Base-by-base conservation (phyloP, 2,329 filamentous ascomycete genomes). In the Tolypocladium endophyticum region DNA sequence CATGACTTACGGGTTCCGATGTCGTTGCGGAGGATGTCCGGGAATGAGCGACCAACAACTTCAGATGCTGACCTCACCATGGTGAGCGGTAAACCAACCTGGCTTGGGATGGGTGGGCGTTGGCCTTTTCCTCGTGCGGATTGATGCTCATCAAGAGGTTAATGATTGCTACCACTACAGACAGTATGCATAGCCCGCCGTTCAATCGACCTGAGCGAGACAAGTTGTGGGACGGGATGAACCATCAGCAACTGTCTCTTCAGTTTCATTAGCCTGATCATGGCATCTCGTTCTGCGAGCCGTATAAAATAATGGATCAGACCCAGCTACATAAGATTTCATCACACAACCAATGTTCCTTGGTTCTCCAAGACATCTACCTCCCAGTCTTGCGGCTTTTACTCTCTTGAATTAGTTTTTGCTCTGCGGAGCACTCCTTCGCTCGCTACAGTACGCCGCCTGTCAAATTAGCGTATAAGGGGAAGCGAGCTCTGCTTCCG, bases 1-100 rank as follows among this genome's bases (percentile, higher is more conserved):
- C 35, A 59, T 66, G 8, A 72, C 73, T 12, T 85, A 79, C 63
- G 82, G 82, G 0, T 85, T 85, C 60, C 67, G 73, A 2, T 85
- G 82, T 65, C 62, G 68, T 4, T 85, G 82, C 58, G 78, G 78
- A 14, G 72, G 69, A 2, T 85, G 82, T 60, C 58, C 63, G 12
- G 70, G 70, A 3, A 33, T 68, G 2, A 60, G 60, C 20, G 61
- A 68, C 16, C 14, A 14, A 30, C 55, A 61, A 6, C 7, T 57
- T 3, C 20, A 12, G 14, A 59, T 50, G 36, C 47, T 59, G 8
- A 61, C 57, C 6, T 57, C 57, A 9, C 54, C 43, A 7, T 61
- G 60, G 60, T 61, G 55, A 57, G 28, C 28, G 9, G 28, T 12
- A 33, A 9, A 8, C 14, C 12, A 1, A 16, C 16, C 25, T 14